A percentile compares a stretch with the other conserved stretches of the same genome.
Evolutionary conservation across 805 yeast species (phyloP).

Genomic region (Sungouiozyma ichnusensis): DNA sequence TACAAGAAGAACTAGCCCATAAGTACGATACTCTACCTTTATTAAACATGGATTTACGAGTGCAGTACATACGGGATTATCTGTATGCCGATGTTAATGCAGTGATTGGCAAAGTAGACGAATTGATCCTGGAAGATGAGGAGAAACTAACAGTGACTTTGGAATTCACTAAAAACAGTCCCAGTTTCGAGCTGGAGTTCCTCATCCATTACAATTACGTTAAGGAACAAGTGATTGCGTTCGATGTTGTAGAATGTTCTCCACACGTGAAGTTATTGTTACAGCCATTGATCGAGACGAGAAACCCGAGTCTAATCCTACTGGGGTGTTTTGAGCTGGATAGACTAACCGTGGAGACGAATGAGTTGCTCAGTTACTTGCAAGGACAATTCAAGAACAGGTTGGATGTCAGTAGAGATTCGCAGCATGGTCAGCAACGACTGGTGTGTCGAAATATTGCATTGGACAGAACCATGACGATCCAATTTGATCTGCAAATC

Average conservation of each 20-base stretch:
- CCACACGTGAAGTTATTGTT: conserved; percentile 6
- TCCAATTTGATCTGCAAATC: neutral
- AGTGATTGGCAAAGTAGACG: neutral
- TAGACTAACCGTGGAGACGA: conserved; percentile 10
- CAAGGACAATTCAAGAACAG: conserved; percentile 1
- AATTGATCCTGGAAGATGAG: neutral
- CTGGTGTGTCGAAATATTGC: neutral
- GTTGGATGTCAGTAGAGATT: neutral
- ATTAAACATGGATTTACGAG: conserved; percentile 16
- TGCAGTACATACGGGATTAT: conserved; percentile 10
- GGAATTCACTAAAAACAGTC: neutral
- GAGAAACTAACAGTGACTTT: neutral
- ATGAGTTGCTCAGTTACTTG: conserved; percentile 4
- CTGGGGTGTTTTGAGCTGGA: conserved; percentile 19
- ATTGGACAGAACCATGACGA: neutral
- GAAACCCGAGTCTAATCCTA: conserved; percentile 7
- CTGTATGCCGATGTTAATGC: conserved; percentile 12
- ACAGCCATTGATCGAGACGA: conserved; percentile 1
- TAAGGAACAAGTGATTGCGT: neutral
- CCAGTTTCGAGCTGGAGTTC: neutral
- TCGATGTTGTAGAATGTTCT: conserved; percentile 2
- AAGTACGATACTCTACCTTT: conserved; percentile 24
- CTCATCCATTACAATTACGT: conserved; percentile 2
- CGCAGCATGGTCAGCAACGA: neutral
- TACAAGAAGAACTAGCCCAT: conserved; percentile 13